Evolutionary conservation across 768 basidiomycete species (phyloP).

Genomic region (Fistulinella prunicolor): DNA sequence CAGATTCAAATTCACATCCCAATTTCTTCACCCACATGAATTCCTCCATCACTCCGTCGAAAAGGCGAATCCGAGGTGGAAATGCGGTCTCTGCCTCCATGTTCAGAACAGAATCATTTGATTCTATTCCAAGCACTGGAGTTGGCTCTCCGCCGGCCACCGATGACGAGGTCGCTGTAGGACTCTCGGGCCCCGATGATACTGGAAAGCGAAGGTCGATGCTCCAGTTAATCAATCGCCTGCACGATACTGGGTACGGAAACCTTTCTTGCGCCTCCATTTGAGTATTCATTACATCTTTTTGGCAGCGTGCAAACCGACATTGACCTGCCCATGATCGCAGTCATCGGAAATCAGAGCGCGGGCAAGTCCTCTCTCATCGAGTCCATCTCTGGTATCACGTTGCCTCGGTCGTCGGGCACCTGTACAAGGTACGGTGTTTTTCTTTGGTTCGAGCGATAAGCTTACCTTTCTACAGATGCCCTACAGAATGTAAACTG

Average conservation of each 20-base stretch:
- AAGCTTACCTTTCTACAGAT: constrained; percentile 36
- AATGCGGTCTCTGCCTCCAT: too few species aligned
- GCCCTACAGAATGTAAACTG: constrained; percentile 57
- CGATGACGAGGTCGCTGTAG: constrained; percentile 35
- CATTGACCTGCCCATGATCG: constrained; percentile 71
- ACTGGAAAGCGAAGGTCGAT: constrained; percentile 44
- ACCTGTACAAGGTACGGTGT: constrained; percentile 64
- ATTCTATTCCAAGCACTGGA: not conserved
- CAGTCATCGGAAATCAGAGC: constrained; percentile 69
- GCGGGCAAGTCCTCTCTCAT: constrained; percentile 78
- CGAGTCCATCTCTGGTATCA: constrained; percentile 72
- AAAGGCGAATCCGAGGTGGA: too few species aligned
- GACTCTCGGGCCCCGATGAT: constrained; percentile 49
- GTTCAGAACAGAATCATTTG: too few species aligned
- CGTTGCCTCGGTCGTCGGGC: constrained; percentile 65
- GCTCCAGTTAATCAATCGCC: constrained; percentile 57
- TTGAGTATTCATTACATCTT: not conserved
- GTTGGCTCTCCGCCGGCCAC: not conserved
- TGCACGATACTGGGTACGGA: constrained; percentile 59
- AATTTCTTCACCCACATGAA: too few species aligned
- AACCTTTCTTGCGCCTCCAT: not conserved
- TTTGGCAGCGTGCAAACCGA: constrained; percentile 57
- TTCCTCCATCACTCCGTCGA: too few species aligned
- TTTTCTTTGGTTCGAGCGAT: too few species aligned
- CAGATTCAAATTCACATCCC: too few species aligned